Evolutionary conservation across 768 basidiomycete species (phyloP), one percentile per base, ranked within the genome.

Genomic region (Pulveroboletus sp.): DNA sequence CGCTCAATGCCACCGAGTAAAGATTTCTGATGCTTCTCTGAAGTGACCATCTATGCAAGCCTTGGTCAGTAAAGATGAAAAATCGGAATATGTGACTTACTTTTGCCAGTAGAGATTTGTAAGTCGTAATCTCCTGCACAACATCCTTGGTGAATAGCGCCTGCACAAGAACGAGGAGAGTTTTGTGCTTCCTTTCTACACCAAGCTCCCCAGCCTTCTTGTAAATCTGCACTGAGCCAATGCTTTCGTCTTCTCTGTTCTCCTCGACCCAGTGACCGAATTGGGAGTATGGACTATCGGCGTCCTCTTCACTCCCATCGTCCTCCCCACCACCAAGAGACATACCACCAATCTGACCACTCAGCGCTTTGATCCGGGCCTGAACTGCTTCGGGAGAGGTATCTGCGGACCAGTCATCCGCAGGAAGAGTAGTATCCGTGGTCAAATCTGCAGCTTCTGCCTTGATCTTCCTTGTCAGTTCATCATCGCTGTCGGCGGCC

Each of bases 21-120:
- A 0, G 93, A 76, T 70, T 98, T 99, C 69, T 96, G 92, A 61
- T 95, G 90, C 69, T 93, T 97, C 75, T 98, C 95, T 2, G 87
- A 86, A 0, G 86, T 86, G 43, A 89, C 83, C 78, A 94, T 80
- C 91, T 94, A 49, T 12, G 31, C 42, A 21, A 43, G 44, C 5
- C 28, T 33, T 52, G 11, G 63, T 55, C 38, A 52, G 54, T 27
- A 7, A 28, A 46, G 15, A 6, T 11, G 1, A 12, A 32, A 1
- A 10, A 30, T 31, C 7, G 6, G 6, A 30, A 41, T 8, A 7
- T 39, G 36, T 3, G 33, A 38, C 46, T 24, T n/a, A 46, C 92
- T 78, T 93, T 93, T 47, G 74, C 76, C 47, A 97, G 77, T 6
- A 98, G 64, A 6, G 86, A 68, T 2, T 78, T 76, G 60, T 88